Percentiles rank a stretch among this genome's conserved stretches.
phyloP scores from a whole-genome alignment of 2,329 filamentous ascomycete genomes.

The Penicillium sp. region DNA sequence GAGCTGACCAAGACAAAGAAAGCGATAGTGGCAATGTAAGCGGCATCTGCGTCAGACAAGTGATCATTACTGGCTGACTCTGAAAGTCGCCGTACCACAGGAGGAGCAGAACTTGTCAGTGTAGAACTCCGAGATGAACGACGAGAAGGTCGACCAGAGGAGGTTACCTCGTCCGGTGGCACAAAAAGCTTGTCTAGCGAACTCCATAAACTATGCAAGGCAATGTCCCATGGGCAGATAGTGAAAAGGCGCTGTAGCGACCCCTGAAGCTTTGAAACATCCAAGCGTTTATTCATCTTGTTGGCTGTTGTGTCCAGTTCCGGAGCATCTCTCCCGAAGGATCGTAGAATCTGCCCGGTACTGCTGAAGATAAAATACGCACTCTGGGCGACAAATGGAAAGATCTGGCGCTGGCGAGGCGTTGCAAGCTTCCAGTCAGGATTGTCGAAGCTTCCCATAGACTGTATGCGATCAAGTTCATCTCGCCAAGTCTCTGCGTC shows the following conservation, averaged over 20 bases:
- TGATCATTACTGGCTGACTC: slow-evolving; percentile 40
- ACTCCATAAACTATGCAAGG: slow-evolving; percentile 51
- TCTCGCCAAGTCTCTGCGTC: slow-evolving; percentile 47
- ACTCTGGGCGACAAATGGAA: slow-evolving; percentile 53
- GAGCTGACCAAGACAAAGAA: slow-evolving; percentile 48
- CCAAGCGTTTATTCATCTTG: slow-evolving; percentile 25
- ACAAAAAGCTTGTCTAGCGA: slow-evolving; percentile 49
- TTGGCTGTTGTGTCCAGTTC: slow-evolving; percentile 13
- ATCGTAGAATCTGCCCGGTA: slow-evolving; percentile 48
- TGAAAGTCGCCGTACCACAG: slow-evolving; percentile 38
- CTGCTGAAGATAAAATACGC: slow-evolving; percentile 52
- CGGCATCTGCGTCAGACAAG: slow-evolving; percentile 47
- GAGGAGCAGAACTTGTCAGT: slow-evolving; percentile 27
- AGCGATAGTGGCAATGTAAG: slow-evolving; percentile 46
- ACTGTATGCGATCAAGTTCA: slow-evolving; percentile 46
- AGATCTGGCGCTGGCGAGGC: slow-evolving; percentile 44
- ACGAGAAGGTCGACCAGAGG: slow-evolving; percentile 38
- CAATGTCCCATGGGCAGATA: slow-evolving; percentile 49
- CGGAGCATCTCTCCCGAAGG: slow-evolving; percentile 42
- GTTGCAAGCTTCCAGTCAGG: slow-evolving; percentile 48
- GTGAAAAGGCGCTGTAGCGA: slow-evolving; percentile 45
- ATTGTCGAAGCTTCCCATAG: slow-evolving; percentile 44
- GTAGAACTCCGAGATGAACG: slow-evolving; percentile 40
- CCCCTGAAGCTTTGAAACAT: slow-evolving; percentile 40
- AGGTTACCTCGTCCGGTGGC: slow-evolving; percentile 45